Evolutionary conservation across 305 asterid species (phyloP).

Genomic region (Nicotiana rustica): DNA sequence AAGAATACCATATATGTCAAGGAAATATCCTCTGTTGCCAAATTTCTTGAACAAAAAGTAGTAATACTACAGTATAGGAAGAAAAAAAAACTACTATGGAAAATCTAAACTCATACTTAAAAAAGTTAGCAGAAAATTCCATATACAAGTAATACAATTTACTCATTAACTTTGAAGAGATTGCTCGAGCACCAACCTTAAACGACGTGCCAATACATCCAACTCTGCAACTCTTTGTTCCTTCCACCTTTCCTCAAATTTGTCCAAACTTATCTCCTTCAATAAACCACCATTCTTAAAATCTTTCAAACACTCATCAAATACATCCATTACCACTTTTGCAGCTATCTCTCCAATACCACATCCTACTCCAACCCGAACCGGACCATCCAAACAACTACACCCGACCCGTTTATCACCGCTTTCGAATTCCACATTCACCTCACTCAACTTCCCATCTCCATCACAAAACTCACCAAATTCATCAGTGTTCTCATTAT

Average conservation of each 20-base stretch:
- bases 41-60: slow-evolving; percentile 24
- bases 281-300: slow-evolving; percentile 39
- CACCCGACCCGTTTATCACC: slow-evolving; percentile 36
- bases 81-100: not conserved
- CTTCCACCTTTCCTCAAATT: slow-evolving; percentile 64
- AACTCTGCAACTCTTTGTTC: slow-evolving; percentile 73
- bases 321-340: slow-evolving; percentile 61
- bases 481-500: slow-evolving; percentile 36
- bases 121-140: slow-evolving; percentile 23
- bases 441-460: slow-evolving; percentile 66
- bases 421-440: slow-evolving; percentile 74
- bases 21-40: not conserved
- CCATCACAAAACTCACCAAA: slow-evolving; percentile 40
- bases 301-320: slow-evolving; percentile 69
- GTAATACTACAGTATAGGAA: slow-evolving; percentile 15
- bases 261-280: slow-evolving; percentile 39
- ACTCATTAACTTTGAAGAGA: slow-evolving; percentile 58
- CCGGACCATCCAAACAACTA: slow-evolving; percentile 25
- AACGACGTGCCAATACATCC: slow-evolving; percentile 65
- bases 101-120: not conserved
- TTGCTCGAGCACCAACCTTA: slow-evolving; percentile 74
- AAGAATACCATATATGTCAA: slow-evolving; percentile 1
- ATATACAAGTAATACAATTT: slow-evolving; percentile 34
- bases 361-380: slow-evolving; percentile 20
- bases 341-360: slow-evolving; percentile 50